A percentile compares a stretch with the other conserved stretches of the same genome.
These are phyloP conservation scores for Penium margaritaceum DNA, from an alignment of 139 green algal genomes.

Conservation along the genomic window DNA sequence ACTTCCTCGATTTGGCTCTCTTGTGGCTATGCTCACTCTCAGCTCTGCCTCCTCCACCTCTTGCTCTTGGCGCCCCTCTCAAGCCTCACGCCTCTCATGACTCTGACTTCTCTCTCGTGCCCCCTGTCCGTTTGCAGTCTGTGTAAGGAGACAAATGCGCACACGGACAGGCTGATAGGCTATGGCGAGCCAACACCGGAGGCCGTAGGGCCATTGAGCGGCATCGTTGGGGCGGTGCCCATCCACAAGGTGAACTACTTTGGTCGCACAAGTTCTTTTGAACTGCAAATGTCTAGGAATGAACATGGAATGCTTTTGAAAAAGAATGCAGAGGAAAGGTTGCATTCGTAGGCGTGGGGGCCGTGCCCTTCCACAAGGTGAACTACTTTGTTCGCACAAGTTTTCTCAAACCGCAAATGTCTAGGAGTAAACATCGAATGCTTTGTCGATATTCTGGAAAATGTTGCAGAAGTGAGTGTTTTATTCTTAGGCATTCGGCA, in stretches of 20 bases:
- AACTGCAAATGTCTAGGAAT: too few relatives aligned
- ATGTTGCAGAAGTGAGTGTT: too few relatives aligned
- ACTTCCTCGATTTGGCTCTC: not conserved
- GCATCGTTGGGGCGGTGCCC: constrained; percentile 9
- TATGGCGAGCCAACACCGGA: constrained; percentile 34
- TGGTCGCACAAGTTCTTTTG: too few relatives aligned
- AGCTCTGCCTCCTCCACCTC: not conserved
- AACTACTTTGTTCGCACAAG: too few relatives aligned
- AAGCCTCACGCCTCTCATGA: not conserved
- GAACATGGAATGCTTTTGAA: too few relatives aligned
- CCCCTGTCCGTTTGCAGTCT: constrained; percentile 4
- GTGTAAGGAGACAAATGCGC: constrained; percentile 13
- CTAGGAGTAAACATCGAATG: too few relatives aligned
- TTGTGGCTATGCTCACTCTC: not conserved
- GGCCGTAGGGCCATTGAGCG: constrained; percentile 13
- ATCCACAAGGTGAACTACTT: constrained; percentile 28
- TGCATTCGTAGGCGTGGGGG: too few relatives aligned
- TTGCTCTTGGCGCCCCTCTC: not conserved
- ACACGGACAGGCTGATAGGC: constrained; percentile 25
- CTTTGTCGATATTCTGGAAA: too few relatives aligned
- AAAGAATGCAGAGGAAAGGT: too few relatives aligned
- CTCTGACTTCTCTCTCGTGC: not conserved
- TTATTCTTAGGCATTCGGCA: too few relatives aligned
- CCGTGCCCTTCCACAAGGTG: too few relatives aligned
- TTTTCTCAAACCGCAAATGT: too few relatives aligned